Evolutionary conservation across 768 basidiomycete genomes (phyloP).

Genomic region (Auriscalpium vulgare): DNA sequence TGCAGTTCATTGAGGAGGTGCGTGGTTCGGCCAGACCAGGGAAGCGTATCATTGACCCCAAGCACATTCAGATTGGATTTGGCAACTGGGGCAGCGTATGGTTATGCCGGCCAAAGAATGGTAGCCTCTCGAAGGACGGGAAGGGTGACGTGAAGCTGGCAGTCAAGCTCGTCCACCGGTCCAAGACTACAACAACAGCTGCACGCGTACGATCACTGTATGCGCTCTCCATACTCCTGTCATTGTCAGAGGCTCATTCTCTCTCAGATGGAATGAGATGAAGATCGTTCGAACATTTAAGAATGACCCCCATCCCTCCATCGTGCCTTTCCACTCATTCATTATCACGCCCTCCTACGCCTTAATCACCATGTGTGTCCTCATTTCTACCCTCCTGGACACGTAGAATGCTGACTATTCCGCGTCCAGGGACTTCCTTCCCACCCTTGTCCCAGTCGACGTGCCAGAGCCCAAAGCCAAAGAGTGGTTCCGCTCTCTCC

Average conservation of each 20-base stretch:
- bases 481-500: constrained; percentile 74
- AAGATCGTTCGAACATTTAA: constrained; percentile 86
- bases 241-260: not conserved
- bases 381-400: not conserved
- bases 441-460: constrained; percentile 81
- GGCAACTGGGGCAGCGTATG: constrained; percentile 94
- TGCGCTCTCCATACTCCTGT: constrained; percentile 20
- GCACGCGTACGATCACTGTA: constrained; percentile 86
- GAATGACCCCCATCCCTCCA: constrained; percentile 80
- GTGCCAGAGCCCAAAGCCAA: constrained; percentile 73
- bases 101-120: constrained; percentile 60
- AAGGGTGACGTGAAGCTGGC: constrained; percentile 57
- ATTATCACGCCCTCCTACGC: constrained; percentile 89
- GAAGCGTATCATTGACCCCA: constrained; percentile 5
- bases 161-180: constrained; percentile 87
- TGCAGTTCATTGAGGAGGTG: constrained; percentile 73
- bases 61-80: constrained; percentile 58
- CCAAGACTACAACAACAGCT: constrained; percentile 74
- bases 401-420: not conserved
- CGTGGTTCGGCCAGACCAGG: constrained; percentile 13
- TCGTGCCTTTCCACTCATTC: constrained; percentile 91
- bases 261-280: constrained; percentile 90
- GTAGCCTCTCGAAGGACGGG: constrained; percentile 26
- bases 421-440: constrained; percentile 68
- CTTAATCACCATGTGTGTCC: constrained; percentile 80